Base-by-base conservation (phyloP, 1,284 basidiomycete genomes). In the Pseudozyma hubeiensis region DNA sequence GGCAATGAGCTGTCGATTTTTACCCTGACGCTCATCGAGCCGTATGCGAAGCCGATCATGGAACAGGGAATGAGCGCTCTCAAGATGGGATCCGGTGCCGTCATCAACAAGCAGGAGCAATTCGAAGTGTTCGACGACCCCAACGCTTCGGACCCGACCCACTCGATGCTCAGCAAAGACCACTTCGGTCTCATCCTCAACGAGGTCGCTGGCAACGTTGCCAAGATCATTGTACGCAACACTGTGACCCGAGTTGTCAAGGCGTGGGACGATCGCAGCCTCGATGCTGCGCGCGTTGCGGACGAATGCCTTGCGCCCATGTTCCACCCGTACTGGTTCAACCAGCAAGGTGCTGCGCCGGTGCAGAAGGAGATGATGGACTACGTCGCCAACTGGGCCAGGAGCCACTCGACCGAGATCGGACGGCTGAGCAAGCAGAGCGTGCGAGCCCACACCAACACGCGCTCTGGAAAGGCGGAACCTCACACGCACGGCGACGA, bases 201-300 rank as follows among this genome's bases (percentile, higher is more conserved):
- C 63, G 84, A 84, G 50, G 82, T 84, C 14, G 84, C 83, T 16
- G 85, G 85, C 16, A 75, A 84, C 17, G 66, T 86, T 16, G 85
- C 85, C 24, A 65, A 69, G 51, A 82, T 86, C 80, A 77, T 86
- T 59, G 89, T 91, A 14, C 86, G 88, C 62, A 85, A 91, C 80
- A 85, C 86, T 5, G 90, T 91, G 61, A 88, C 88, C 65, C 82
- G 88, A 40, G 88, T 97, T 16, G 90, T 91, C 46, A 91, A 90
- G 78, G 93, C 93, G 1, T 97, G 94, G 94, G 81, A 89, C 45
- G 78, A 79, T 49, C 52, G 50, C 13, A 64, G 41, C 35, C 29
- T 58, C 35, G 66, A 78, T 37, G 53, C 78, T 14, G 44, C 53
- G 4, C 77, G 51, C 5, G 63, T 77, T 11, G 79, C 78, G 2